phyloP scores from a whole-genome alignment of 306 rosid species.

The Lithocarpus polystachyus region DNA sequence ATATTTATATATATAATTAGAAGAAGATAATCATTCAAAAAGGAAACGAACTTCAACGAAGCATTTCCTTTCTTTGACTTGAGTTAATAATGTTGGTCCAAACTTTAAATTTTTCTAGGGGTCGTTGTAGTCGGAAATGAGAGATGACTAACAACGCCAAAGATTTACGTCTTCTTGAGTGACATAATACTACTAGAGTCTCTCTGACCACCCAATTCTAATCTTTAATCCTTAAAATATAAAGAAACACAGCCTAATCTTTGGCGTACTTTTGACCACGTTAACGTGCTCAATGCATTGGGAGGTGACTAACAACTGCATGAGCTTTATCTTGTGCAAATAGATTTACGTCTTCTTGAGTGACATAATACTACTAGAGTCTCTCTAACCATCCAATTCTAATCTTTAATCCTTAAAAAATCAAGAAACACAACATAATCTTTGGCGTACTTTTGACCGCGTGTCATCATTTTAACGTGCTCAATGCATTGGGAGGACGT shows the following conservation, averaged over 20 bases:
- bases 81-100: not conserved
- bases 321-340: not conserved
- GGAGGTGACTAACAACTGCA: too few species aligned
- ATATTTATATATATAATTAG: too few species aligned
- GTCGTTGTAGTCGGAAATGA: not conserved
- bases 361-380: not conserved
- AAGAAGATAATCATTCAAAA: not conserved
- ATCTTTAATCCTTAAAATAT: too few species aligned
- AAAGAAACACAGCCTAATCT: too few species aligned
- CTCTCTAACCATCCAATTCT: not conserved
- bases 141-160: not conserved
- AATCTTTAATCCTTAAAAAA: not conserved
- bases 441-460: too few species aligned
- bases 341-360: not conserved
- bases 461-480: too few species aligned
- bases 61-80: not conserved
- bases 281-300: too few species aligned
- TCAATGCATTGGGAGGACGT: too few species aligned
- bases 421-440: not conserved
- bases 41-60: not conserved
- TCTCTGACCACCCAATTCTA: too few species aligned
- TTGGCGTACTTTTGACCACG: too few species aligned
- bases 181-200: too few species aligned
- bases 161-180: too few species aligned
- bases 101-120: not conserved